Evolutionary conservation across 1,284 basidiomycete genomes (phyloP), one percentile per base, ranked within the genome.

Genomic region (Ustilago hordei): DNA sequence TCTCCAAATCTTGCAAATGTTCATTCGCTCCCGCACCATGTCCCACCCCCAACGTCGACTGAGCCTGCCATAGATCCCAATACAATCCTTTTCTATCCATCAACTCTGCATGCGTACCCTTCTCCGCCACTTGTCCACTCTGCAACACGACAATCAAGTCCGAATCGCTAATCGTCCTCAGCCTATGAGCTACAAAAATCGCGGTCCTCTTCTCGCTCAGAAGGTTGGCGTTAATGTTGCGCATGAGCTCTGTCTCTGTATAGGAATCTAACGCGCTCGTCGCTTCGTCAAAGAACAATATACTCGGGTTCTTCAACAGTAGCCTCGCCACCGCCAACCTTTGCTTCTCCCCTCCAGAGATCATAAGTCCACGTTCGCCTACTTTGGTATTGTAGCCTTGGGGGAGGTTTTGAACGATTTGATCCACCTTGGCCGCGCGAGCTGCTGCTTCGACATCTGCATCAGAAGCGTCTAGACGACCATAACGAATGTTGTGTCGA

Each of bases 201-300:
- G 94, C 95, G 8, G 96, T 99, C 60, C 94, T 90, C 8, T 90
- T 89, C 78, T 92, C 91, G 76, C 92, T 91, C 32, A 93, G 87
- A 28, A 99, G 88, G 0, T 91, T 91, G 17, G 87, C 88, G 82
- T 98, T 93, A 86, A 99, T 93, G 83, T 97, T 98, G 78, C 91
- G 90, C 95, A 98, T 98, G 58, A 99, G 88, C 85, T 97, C 95
- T 0, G 92, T 90, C 86, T 98, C 96, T 0, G 96, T 98, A 79
- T 94, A 93, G 3, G 93, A 93, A 84, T 99, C 97, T 68, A 99
- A 87, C 0, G 96, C 95, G 0, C 95, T 97, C 0, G 97, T 99
- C 91, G 97, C 96, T 87, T 99, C 96, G 84, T 99, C 96, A 82
- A 99, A 98, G 88, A 99, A 98, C 82, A 98, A 85, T 82, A 98